Evolutionary conservation across 441 rosid genomes (phyloP), one percentile per base, ranked within the genome.

Genomic region (Bruguiera hainesii): DNA sequence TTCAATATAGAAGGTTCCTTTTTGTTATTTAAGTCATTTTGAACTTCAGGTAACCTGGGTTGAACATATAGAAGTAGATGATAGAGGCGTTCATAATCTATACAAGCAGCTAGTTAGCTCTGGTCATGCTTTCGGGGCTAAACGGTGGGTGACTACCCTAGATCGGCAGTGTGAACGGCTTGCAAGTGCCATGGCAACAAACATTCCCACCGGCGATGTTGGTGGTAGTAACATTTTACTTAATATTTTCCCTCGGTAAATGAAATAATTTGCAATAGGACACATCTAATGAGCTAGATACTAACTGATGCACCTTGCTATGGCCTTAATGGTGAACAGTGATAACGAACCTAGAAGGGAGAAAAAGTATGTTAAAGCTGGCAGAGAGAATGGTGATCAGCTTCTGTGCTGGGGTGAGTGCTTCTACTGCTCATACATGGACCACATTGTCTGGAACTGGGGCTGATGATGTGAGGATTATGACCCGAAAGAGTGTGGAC

Each of bases 91-190:
- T 39, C 87, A 89, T 64, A 61, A 50, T 72, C 64, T 89, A 20
- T 95, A 79, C 81, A 80, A 76, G 83, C 84, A 82, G 50, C 75
- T 87, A 0, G 82, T 95, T 26, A 68, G 61, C 79, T 73, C 87
- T 9, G 97, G 98, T 37, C 81, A 79, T 35, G 99, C 93, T 3
- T 92, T 90, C 30, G 93, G 88, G 13, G 98, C 98, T 10, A 89
- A 73, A 62, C 91, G 95, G 23, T 95, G 97, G 98, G 76, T 92
- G 21, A 80, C 93, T 4, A 87, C 87, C 1, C 71, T 92, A n/a
- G 84, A 84, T 16, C 82, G 93, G 67, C 95, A 92, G 35, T 83
- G 93, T 49, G 93, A 92, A 80, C 70, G 97, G 25, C 83, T 90
- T 7, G 89, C 96, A 9, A 81, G 90, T 75, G 85, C 84, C 51